phyloP scores from a whole-genome alignment of 176 grass and related monocot species.

The Poa pratensis region DNA sequence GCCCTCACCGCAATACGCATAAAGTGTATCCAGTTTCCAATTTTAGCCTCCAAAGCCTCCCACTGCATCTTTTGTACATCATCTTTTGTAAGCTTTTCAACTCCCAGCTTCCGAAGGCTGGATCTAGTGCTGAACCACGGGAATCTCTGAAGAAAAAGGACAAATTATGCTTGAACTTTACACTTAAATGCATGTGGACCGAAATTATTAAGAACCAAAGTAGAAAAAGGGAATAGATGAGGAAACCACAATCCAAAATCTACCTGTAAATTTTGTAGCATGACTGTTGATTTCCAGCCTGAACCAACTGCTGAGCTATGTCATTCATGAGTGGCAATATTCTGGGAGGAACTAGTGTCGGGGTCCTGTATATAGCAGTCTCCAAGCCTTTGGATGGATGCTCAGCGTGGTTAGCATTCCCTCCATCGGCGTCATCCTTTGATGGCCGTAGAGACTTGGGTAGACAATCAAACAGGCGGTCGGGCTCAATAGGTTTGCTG shows the following conservation, averaged over 20 bases:
- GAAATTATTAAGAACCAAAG: not conserved
- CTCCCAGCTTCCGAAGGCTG: conserved; percentile 82
- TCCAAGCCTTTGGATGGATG: conserved; percentile 77
- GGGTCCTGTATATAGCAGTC: conserved; percentile 66
- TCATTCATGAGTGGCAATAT: conserved; percentile 84
- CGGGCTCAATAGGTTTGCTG: conserved; percentile 93
- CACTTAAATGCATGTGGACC: not conserved
- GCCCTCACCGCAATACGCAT: conserved; percentile 85
- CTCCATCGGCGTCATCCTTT: conserved; percentile 39
- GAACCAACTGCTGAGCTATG: conserved; percentile 89
- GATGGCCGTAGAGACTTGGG: conserved; percentile 71
- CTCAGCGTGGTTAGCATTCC: conserved; percentile 43
- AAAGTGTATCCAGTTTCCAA: conserved; percentile 94
- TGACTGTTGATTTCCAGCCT: conserved; percentile 76
- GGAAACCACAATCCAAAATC: conserved; percentile 4
- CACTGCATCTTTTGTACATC: conserved; percentile 98
- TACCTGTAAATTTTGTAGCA: conserved; percentile 54
- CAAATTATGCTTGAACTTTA: conserved; percentile 22
- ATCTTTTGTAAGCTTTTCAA: conserved; percentile 88
- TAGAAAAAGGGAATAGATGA: not conserved
- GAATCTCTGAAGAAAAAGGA: conserved; percentile 59
- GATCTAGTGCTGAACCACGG: conserved; percentile 69
- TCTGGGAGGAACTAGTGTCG: conserved; percentile 82
- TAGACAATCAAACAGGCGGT: conserved; percentile 81
- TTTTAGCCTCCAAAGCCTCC: conserved; percentile 95